phyloP scores from a whole-genome alignment of 805 yeast species.

The Clavispora asparagi region DNA sequence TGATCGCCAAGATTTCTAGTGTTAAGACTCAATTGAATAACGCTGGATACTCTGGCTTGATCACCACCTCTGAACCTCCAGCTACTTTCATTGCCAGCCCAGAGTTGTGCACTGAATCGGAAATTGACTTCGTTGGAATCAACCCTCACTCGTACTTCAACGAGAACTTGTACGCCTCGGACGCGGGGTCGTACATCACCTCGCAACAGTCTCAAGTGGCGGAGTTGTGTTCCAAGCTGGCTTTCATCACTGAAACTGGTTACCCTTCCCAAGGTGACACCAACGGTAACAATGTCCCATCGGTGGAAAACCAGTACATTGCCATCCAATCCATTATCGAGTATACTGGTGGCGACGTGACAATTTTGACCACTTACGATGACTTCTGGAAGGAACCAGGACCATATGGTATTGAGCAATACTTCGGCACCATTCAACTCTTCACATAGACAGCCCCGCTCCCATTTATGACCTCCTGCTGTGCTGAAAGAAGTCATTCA shows the following conservation, averaged over 20 bases:
- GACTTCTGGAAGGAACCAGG: conserved; percentile 90
- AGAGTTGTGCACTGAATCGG: conserved; percentile 60
- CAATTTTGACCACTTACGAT: conserved; percentile 73
- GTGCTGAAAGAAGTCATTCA: background rate
- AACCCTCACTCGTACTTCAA: conserved; percentile 88
- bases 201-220: conserved; percentile 56
- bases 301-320: conserved; percentile 58
- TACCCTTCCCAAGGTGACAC: conserved; percentile 72
- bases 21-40: conserved; percentile 53
- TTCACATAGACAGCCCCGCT: conserved; percentile 10
- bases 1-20: conserved; percentile 56
- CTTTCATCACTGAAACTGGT: conserved; percentile 80
- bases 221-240: conserved; percentile 50
- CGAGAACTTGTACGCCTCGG: conserved; percentile 49
- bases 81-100: conserved; percentile 60
- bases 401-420: conserved; percentile 77
- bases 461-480: background rate
- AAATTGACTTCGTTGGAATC: conserved; percentile 77
- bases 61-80: conserved; percentile 92
- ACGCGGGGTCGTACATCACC: conserved; percentile 66
- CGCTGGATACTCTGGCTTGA: conserved; percentile 73
- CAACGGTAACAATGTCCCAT: conserved; percentile 73
- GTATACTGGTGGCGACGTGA: conserved; percentile 53
- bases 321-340: conserved; percentile 65
- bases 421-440: conserved; percentile 62